These are phyloP conservation scores for Euptelea pleiosperma DNA, from an alignment of 164 flowering plant species.

Conservation along the genomic window DNA sequence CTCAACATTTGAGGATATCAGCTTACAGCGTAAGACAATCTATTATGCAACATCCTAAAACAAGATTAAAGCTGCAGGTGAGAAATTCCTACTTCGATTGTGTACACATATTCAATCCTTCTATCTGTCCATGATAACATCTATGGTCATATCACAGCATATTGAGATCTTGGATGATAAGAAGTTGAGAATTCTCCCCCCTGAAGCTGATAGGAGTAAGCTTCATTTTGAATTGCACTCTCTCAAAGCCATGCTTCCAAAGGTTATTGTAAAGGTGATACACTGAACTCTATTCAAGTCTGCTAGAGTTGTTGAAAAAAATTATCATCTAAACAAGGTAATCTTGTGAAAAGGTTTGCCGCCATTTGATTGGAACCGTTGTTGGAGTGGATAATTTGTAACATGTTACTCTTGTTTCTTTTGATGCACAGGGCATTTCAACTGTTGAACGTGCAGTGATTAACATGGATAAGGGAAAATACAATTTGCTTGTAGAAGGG, in stretches of 20 bases:
- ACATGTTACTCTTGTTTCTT: constrained; percentile 7
- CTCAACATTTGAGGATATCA: constrained; percentile 47
- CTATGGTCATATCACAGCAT: constrained; percentile 40
- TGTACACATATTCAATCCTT: constrained; percentile 2
- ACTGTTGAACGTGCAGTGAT: constrained; percentile 77
- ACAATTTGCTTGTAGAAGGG: constrained; percentile 84
- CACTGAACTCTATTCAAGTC: neutral
- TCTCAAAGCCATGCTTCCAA: constrained; percentile 53
- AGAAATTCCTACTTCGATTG: constrained; percentile 3
- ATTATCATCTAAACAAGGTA: neutral
- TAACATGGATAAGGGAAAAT: constrained; percentile 31
- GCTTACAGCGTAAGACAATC: constrained; percentile 56
- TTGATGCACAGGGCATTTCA: constrained; percentile 66
- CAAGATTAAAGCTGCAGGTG: constrained; percentile 56
- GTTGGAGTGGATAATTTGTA: neutral
- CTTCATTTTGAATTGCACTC: constrained; percentile 60
- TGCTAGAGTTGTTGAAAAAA: neutral
- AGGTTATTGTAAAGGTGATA: constrained; percentile 75
- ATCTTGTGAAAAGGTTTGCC: neutral
- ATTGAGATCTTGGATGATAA: constrained; percentile 44
- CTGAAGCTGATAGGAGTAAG: constrained; percentile 41
- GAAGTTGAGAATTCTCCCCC: constrained; percentile 55
- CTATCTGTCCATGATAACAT: constrained; percentile 7
- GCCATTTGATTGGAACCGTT: no score
- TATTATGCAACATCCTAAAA: constrained; percentile 47